phyloP scores from a whole-genome alignment of 345 rosid genomes.

The Citrus maxima region DNA sequence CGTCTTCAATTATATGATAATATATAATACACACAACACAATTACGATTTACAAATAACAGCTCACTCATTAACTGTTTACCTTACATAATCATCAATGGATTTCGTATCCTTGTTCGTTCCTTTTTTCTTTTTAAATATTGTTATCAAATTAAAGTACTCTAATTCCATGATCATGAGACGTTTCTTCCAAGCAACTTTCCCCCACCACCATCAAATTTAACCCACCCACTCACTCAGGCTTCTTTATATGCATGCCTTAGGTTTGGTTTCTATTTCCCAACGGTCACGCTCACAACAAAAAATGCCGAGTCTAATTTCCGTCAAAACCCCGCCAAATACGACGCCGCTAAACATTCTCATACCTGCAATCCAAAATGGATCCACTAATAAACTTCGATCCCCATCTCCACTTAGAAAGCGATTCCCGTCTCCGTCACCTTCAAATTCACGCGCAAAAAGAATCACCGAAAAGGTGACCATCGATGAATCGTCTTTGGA shows the following conservation, averaged over 20 bases:
- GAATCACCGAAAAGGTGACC: constrained; percentile 16
- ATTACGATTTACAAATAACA: background rate
- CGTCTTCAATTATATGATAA: background rate
- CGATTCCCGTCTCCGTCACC: constrained; percentile 26
- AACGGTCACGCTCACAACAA: background rate
- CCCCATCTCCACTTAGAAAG: constrained; percentile 22
- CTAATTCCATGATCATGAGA: constrained; percentile 34
- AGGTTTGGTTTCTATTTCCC: background rate
- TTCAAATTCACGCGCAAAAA: constrained; percentile 15
- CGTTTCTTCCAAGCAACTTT: constrained; percentile 46
- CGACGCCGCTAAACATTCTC: constrained; percentile 17
- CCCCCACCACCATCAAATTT: constrained; percentile 11
- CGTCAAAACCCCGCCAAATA: constrained; percentile 24
- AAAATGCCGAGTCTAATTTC: constrained; percentile 29
- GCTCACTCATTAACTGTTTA: background rate
- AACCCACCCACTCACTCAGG: background rate
- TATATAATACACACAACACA: too few relatives aligned
- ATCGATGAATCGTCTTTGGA: constrained; percentile 22
- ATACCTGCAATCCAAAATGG: constrained; percentile 17
- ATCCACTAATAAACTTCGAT: constrained; percentile 3
- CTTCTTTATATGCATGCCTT: background rate
- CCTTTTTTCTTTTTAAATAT: constrained; percentile 54
- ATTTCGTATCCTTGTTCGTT: constrained; percentile 36
- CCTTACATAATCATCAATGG: constrained; percentile 18
- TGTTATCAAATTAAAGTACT: constrained; percentile 42